Base-by-base conservation (phyloP, 1,139 yeast genomes). In the Candida neerlandica region DNA sequence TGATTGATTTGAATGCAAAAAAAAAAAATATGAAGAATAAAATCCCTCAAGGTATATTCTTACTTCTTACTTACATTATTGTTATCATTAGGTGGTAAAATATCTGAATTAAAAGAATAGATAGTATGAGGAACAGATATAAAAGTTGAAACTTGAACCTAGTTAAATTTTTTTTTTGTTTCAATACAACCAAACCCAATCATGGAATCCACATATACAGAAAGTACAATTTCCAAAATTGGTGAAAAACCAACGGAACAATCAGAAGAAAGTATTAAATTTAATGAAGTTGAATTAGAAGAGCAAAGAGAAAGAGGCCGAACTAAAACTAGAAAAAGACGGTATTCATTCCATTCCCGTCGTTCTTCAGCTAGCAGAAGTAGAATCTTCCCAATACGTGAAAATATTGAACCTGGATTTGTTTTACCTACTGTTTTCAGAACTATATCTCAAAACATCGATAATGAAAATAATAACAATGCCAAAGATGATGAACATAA, bases 381-480 rank as follows among this genome's bases (percentile, higher is more conserved):
- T 19, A 41, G 30, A 30, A 50, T 50, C 11, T 52, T 46, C 37
- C 43, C 51, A n/a, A 42, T 45, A 9, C 39, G 44, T 27, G 55
- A 52, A 42, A 4, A 12, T 11, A 64, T 62, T 10, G 62, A 64
- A 23, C 71, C 74, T 1, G 65, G 60, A 7, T 55, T 58, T 19
- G 65, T 65, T 3, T 60, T 73, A 45, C 78, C 78, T 1, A 66
- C 70, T 7, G 59, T 67, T 43, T 73, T 69, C 59, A 70, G 62
- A 48, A 70, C 78, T 1, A 60, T 73, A 15, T 70, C 76, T 42
- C 73, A 70, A 54, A 65, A 58, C 37, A 68, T 73, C 41, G 75
- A 68, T 34, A 66, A 62, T 45, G 61, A 55, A 21, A 32, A 47
- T 4, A 48, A 47, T 33, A 16, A n/a, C 12, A 32, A 15, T 3